Conservation (phyloP, 176 grass and related monocot species). For the Oryza australiensis region DNA sequence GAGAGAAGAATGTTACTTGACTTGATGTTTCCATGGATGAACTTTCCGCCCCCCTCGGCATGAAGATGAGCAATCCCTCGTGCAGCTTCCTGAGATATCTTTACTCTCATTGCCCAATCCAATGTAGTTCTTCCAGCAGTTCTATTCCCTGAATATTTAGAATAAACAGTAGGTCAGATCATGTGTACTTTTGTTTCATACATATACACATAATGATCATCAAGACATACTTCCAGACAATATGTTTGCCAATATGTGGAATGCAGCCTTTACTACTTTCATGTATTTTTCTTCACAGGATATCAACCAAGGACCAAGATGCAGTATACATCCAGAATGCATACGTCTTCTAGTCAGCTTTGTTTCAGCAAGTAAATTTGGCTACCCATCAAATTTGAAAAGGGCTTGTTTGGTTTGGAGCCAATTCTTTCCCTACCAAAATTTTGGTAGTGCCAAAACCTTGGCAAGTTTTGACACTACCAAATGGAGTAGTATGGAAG, state of each 20-base stretch:
- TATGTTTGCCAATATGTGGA: neutral
- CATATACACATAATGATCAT: neutral
- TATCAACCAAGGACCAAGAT: neutral
- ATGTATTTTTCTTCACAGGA: constrained; percentile 28
- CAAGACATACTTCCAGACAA: neutral
- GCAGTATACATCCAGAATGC: neutral
- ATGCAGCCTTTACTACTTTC: neutral
- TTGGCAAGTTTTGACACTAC: too few species aligned
- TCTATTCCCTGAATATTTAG: constrained; percentile 52
- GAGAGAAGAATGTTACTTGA: constrained; percentile 82
- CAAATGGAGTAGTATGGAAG: too few species aligned
- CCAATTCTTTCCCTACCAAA: too few species aligned
- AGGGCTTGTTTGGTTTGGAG: neutral
- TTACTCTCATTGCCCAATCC: constrained; percentile 83
- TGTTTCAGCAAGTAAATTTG: neutral
- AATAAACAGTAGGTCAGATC: neutral
- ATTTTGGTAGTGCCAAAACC: too few species aligned
- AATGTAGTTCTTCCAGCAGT: constrained; percentile 61
- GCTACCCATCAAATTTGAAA: neutral
- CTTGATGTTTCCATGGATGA: constrained; percentile 86
- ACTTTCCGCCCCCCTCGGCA: constrained; percentile 37
- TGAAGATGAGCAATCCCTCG: constrained; percentile 76
- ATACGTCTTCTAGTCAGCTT: neutral
- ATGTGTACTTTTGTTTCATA: neutral
- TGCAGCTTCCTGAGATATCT: constrained; percentile 59